phyloP scores from a whole-genome alignment of 1,284 basidiomycete species.

The Apiotrichum gamsii region DNA sequence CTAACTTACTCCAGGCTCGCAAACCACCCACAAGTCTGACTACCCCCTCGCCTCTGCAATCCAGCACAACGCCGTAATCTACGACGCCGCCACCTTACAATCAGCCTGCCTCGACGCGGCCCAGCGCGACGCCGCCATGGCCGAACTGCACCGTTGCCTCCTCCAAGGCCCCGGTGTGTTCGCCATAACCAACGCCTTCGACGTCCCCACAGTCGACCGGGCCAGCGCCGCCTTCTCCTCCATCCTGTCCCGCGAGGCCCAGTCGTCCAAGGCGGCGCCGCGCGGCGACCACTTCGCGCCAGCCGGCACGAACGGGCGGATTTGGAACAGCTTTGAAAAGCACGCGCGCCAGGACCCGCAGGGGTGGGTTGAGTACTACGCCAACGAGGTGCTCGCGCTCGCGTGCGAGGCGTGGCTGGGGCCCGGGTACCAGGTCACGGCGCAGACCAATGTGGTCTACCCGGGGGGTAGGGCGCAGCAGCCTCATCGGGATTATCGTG shows the following conservation, averaged over 20 bases:
- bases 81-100: neutral
- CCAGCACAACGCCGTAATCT: slow-evolving; percentile 3
- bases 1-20: neutral
- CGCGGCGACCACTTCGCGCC: slow-evolving; percentile 18
- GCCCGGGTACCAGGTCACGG: slow-evolving; percentile 14
- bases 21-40: neutral
- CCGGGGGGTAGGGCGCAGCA: slow-evolving; percentile 16
- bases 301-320: slow-evolving; percentile 13
- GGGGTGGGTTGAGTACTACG: slow-evolving; percentile 13
- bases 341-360: slow-evolving; percentile 5
- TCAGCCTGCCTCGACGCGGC: neutral
- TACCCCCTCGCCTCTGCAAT: slow-evolving; percentile 5
- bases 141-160: slow-evolving; percentile 13
- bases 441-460: slow-evolving; percentile 18
- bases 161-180: slow-evolving; percentile 12
- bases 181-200: slow-evolving; percentile 1
- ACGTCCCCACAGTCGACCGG: neutral
- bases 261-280: neutral
- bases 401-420: slow-evolving; percentile 17
- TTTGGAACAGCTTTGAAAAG: slow-evolving; percentile 21
- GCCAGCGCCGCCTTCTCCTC: neutral
- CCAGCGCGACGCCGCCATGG: slow-evolving; percentile 8
- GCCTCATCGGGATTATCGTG: slow-evolving; percentile 19
- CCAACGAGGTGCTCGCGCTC: slow-evolving; percentile 11
- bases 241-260: slow-evolving; percentile 3